Evolutionary conservation across 1,284 basidiomycete genomes (phyloP).

Genomic region (Apiotrichum mycotoxinovorans): DNA sequence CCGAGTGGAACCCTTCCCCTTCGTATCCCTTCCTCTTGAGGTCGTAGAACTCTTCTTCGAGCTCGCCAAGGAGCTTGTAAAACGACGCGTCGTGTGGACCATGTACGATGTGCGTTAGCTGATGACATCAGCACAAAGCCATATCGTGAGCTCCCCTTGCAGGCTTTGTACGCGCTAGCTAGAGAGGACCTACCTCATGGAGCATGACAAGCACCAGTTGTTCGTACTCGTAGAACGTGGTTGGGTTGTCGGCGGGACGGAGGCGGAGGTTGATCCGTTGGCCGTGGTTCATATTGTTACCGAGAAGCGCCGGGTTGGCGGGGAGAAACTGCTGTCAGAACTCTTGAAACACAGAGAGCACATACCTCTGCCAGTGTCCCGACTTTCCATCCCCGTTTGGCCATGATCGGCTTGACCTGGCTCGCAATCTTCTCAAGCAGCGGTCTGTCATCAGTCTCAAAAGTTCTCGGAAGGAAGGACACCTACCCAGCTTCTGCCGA

Average conservation of each 20-base stretch:
- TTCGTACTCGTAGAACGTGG: constrained; percentile 71
- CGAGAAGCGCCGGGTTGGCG: constrained; percentile 65
- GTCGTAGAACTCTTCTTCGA: constrained; percentile 77
- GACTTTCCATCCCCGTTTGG: constrained; percentile 70
- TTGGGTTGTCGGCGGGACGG: constrained; percentile 63
- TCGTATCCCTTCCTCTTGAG: constrained; percentile 69
- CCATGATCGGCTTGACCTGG: constrained; percentile 85
- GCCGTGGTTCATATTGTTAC: constrained; percentile 65
- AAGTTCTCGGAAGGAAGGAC: background rate
- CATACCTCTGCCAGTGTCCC: constrained; percentile 68
- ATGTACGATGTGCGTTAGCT: constrained; percentile 84
- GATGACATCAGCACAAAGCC: constrained; percentile 1
- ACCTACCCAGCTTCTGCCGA: constrained; percentile 45
- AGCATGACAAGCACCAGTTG: constrained; percentile 74
- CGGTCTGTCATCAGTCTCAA: constrained; percentile 23
- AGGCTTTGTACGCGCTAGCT: no score
- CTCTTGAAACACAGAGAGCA: background rate
- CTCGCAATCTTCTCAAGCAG: constrained; percentile 70
- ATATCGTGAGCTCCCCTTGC: no score
- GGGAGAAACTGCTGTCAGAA: constrained; percentile 63
- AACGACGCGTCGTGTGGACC: constrained; percentile 76
- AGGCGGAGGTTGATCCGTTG: constrained; percentile 75
- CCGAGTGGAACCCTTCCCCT: constrained; percentile 75
- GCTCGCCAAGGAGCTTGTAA: constrained; percentile 68
- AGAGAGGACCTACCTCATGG: constrained; percentile 61